phyloP scores from a whole-genome alignment of 345 rosid genomes.

The Eucalyptus pauciflora region DNA sequence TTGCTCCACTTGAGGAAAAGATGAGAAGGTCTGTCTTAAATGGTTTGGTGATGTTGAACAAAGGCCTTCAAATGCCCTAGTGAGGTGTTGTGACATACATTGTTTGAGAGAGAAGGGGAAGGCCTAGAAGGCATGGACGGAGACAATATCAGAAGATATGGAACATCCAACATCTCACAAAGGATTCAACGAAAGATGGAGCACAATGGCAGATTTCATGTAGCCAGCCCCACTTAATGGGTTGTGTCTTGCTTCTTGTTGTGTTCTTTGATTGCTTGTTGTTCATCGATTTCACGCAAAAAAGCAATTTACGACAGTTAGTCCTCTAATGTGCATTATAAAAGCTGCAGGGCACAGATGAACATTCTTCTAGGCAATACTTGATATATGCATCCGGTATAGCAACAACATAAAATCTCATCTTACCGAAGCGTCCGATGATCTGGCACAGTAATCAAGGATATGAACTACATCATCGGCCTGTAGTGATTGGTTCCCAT shows the following conservation, averaged over 20 bases:
- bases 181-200: background rate
- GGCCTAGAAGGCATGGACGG: background rate
- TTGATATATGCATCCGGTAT: background rate
- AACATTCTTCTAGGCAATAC: background rate
- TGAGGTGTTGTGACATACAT: background rate
- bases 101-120: background rate
- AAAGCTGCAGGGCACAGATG: background rate
- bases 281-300: background rate
- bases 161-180: background rate
- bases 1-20: background rate
- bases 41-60: background rate
- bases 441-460: constrained; percentile 50
- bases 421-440: constrained; percentile 74
- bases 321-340: background rate
- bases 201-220: background rate
- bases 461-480: constrained; percentile 39
- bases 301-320: background rate
- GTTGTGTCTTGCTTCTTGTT: background rate
- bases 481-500: constrained; percentile 8
- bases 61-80: background rate
- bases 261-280: background rate
- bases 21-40: background rate
- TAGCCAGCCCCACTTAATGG: background rate
- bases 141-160: background rate
- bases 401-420: background rate